These are phyloP conservation scores for Domatiomyces globalis DNA, from an alignment of 2,329 filamentous ascomycete species.

Conservation along the genomic window DNA sequence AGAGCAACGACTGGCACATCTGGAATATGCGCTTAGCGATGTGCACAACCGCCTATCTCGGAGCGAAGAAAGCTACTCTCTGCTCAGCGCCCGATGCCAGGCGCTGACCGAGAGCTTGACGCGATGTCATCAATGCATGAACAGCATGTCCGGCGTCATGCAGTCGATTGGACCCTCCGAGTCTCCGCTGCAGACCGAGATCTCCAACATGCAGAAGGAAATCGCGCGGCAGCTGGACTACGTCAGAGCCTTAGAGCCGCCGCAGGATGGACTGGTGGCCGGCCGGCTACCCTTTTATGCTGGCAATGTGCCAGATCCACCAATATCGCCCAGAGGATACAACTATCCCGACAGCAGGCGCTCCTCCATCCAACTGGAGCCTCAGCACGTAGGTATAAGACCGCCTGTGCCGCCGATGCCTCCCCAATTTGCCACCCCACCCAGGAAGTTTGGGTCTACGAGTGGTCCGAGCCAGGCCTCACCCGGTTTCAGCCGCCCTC, in stretches of 20 bases:
- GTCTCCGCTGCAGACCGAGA: conserved; percentile 61
- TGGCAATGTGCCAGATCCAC: conserved; percentile 51
- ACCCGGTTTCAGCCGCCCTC: conserved; percentile 57
- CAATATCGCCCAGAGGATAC: conserved; percentile 75
- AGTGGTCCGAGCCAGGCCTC: conserved; percentile 50
- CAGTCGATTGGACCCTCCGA: conserved; percentile 54
- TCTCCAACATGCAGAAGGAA: conserved; percentile 43
- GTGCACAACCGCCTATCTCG: conserved; percentile 61
- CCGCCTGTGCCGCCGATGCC: conserved; percentile 15
- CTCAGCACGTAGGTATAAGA: conserved; percentile 18
- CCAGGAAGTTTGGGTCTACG: conserved; percentile 78
- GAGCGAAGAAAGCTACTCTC: conserved; percentile 68
- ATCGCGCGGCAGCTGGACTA: conserved; percentile 48
- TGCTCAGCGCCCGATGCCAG: conserved; percentile 68
- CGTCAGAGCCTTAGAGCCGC: conserved; percentile 41
- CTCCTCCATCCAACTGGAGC: conserved; percentile 50
- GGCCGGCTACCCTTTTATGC: conserved; percentile 51
- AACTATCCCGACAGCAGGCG: conserved; percentile 72
- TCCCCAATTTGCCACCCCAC: conserved; percentile 64
- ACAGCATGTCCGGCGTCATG: conserved; percentile 20
- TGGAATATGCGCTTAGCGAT: conserved; percentile 77
- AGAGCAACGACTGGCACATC: conserved; percentile 56
- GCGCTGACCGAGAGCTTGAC: conserved; percentile 66
- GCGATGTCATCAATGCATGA: conserved; percentile 49
- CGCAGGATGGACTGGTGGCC: conserved; percentile 52